Conservation (phyloP, 371 early-diverging fungal species). For the Rhizopus stolonifer region DNA sequence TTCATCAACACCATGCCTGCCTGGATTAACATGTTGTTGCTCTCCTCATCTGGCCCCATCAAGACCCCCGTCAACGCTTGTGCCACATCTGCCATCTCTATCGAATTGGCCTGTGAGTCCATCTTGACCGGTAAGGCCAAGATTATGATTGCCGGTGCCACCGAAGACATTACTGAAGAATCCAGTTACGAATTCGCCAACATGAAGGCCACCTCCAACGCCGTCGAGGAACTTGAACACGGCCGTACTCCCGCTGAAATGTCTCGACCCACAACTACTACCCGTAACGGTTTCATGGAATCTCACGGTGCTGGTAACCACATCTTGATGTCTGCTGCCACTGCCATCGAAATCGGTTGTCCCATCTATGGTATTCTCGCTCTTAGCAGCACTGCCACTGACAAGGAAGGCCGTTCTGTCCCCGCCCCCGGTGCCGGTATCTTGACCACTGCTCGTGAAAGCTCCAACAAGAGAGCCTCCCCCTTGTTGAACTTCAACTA, state of each 20-base stretch:
- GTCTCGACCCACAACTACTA: constrained; percentile 90
- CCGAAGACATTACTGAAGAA: constrained; percentile 93
- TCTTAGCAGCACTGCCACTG: constrained; percentile 91
- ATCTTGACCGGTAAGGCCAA: constrained; percentile 92
- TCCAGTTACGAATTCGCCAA: constrained; percentile 94
- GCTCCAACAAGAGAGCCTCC: constrained; percentile 58
- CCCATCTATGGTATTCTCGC: constrained; percentile 95
- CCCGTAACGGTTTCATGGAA: constrained; percentile 96
- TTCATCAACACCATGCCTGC: constrained; percentile 97
- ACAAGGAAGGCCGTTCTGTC: constrained; percentile 95
- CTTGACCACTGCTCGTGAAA: constrained; percentile 91
- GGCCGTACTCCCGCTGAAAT: constrained; percentile 91
- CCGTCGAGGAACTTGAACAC: constrained; percentile 80
- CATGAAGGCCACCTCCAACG: constrained; percentile 94
- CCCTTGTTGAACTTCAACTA: constrained; percentile 89
- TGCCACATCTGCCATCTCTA: constrained; percentile 90
- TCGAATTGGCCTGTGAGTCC: constrained; percentile 91
- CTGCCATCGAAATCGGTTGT: constrained; percentile 94
- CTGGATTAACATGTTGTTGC: constrained; percentile 95
- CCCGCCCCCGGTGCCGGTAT: constrained; percentile 97
- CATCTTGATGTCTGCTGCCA: constrained; percentile 86
- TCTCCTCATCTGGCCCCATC: constrained; percentile 95
- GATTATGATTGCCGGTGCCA: constrained; percentile 93
- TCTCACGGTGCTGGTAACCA: constrained; percentile 91
- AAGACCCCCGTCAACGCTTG: constrained; percentile 96